These are phyloP conservation scores for Globisporangium splendens DNA, from an alignment of 352 stramenopile species.

Conservation along the genomic window DNA sequence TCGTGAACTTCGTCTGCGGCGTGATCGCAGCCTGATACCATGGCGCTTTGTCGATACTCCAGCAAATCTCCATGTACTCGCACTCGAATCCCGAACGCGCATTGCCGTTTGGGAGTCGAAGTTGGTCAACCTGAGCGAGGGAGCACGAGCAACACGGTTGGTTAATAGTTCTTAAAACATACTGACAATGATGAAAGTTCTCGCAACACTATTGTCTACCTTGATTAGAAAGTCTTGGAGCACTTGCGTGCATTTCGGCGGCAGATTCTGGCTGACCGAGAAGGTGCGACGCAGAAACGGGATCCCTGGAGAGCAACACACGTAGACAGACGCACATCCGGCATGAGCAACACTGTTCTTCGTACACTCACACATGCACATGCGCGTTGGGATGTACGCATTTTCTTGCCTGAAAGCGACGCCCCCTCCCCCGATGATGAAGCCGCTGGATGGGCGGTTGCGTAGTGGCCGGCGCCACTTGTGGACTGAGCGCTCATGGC, in stretches of 20 bases:
- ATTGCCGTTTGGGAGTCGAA: constrained; percentile 26
- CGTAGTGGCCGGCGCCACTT: no score
- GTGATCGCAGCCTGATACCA: constrained; percentile 55
- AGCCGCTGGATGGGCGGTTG: no score
- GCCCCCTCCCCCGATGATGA: no score
- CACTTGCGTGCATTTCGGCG: constrained; percentile 11
- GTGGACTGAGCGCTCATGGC: no score
- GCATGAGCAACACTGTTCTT: no score
- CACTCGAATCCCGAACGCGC: constrained; percentile 41
- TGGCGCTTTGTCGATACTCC: constrained; percentile 47
- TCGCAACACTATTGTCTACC: no score
- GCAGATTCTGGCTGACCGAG: not conserved
- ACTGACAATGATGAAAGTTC: not conserved
- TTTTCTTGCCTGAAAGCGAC: no score
- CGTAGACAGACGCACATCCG: not conserved
- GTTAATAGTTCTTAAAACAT: not conserved
- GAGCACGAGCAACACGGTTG: not conserved
- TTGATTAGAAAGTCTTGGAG: constrained; percentile 16
- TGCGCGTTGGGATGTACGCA: no score
- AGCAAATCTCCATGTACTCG: constrained; percentile 67
- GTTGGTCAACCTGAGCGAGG: constrained; percentile 20
- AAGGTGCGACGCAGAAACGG: constrained; percentile 20
- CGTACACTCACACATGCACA: no score
- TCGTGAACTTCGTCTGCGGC: constrained; percentile 62
- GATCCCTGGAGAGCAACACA: constrained; percentile 8